Base-by-base conservation (phyloP, 352 stramenopile genomes). In the Phytophthora parvispora region DNA sequence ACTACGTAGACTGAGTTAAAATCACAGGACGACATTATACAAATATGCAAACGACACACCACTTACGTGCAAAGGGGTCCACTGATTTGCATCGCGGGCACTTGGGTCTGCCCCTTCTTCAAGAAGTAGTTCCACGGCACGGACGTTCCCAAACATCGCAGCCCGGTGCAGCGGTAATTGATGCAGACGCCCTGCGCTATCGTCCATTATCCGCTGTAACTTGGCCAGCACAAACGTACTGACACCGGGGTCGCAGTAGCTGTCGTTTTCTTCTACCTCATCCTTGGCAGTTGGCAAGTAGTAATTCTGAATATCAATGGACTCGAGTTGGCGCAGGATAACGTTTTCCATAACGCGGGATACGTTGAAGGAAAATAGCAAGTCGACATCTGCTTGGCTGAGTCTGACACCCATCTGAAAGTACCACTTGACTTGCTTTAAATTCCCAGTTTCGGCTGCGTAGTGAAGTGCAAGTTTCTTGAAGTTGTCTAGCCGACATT, bases 1-100 rank as follows among this genome's bases (percentile, higher is more conserved):
- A 83, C 86, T 93, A 24, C 6, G 22, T 9, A 13, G 42, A 48
- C 3, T 40, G 3, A 56, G 15, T 61, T 20, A 58, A n/a, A n/a
- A n/a, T 60, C 10, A 53, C 9, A 1, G 9, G 25, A 18, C n/a
- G 47, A 16, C 25, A 7, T 12, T 45, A 15, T 27, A 7, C 42
- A 49, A 4, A 16, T 16, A 9, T 38, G n/a, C 16, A 22, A 55
- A 0, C 10, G 28, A 67, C 20, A 29, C 3, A 28, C 2, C 43
- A 82, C 78, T 20, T 50, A 91, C 83, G 65, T 93, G 86, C 9
- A 93, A 60, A 29, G 75, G 60, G 1, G 81, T 90, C 86, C 86
- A 93, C 1, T 72, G 80, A 24, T 92, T 87, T 1, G 68, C 60
- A 64, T 93, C 86, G 53, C 67, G 71, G n/a, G 64, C 68, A 22